Evolutionary conservation across 805 yeast genomes (phyloP).

Genomic region (Saturnispora galanensis): DNA sequence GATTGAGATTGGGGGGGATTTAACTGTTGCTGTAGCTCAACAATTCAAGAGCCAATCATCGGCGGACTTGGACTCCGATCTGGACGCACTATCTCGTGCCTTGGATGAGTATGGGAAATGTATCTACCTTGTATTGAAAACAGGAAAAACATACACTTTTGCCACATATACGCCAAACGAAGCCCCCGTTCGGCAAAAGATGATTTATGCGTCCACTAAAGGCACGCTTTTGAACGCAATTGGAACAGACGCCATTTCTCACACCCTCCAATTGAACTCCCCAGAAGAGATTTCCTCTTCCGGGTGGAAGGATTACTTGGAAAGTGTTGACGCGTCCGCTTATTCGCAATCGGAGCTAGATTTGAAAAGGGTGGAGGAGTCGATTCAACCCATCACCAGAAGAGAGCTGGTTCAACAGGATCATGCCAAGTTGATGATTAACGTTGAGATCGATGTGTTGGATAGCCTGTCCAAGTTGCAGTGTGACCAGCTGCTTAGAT

Average conservation of each 20-base stretch:
- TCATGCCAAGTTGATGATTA: conserved; percentile 4
- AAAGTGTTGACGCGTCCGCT: conserved; percentile 33
- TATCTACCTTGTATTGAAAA: conserved; percentile 26
- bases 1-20: not conserved
- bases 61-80: not conserved
- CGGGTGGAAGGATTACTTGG: conserved; percentile 36
- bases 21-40: not conserved
- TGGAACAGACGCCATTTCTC: conserved; percentile 38
- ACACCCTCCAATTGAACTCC: not conserved
- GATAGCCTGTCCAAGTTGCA: not conserved
- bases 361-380: conserved; percentile 35
- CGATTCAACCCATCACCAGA: conserved; percentile 10
- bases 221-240: conserved; percentile 62
- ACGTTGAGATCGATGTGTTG: not conserved
- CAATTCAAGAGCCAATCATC: not conserved
- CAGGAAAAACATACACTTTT: conserved; percentile 39
- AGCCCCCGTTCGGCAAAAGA: conserved; percentile 73
- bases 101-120: conserved; percentile 25
- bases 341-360: conserved; percentile 51
- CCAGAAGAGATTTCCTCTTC: conserved; percentile 41
- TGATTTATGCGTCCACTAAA: conserved; percentile 90
- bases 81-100: conserved; percentile 1
- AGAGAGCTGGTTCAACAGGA: conserved; percentile 6
- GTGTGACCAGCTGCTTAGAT: not conserved
- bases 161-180: conserved; percentile 80